Evolutionary conservation across 192 early-diverging fungal genomes (phyloP).

Genomic region (Gigaspora rosea): DNA sequence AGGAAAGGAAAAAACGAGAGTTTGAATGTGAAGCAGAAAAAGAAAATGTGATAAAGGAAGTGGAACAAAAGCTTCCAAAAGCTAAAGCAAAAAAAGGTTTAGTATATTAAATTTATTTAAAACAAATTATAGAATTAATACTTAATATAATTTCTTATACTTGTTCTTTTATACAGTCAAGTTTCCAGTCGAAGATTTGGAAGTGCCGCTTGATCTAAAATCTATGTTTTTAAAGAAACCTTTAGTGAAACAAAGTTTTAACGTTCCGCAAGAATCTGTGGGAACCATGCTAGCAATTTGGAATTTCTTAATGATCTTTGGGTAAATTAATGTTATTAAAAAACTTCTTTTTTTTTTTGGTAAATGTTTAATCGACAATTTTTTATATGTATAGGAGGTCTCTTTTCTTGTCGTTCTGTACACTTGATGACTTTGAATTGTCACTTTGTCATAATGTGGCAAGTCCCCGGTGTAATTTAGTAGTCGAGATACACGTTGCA

Average conservation of each 20-base stretch:
- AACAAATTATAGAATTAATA: too few species aligned
- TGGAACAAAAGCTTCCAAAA: too few species aligned
- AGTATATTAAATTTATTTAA: too few species aligned
- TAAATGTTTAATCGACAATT: constrained; percentile 36
- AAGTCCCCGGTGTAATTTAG: neutral
- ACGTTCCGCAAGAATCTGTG: constrained; percentile 48
- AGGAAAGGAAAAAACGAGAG: too few species aligned
- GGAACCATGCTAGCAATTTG: constrained; percentile 61
- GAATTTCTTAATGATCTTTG: constrained; percentile 67
- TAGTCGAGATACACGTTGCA: constrained; percentile 6
- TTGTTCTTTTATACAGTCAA: constrained; percentile 43
- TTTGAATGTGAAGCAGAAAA: too few species aligned
- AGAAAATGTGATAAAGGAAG: too few species aligned
- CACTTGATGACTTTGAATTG: constrained; percentile 11
- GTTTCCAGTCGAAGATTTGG: constrained; percentile 86
- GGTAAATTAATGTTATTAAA: constrained; percentile 36
- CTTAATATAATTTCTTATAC: neutral
- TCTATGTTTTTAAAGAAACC: constrained; percentile 47
- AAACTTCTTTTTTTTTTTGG: neutral
- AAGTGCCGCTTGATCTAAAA: constrained; percentile 39
- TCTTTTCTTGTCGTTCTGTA: neutral
- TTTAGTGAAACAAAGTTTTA: constrained; percentile 42
- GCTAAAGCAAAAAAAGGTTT: too few species aligned
- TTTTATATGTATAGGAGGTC: neutral
- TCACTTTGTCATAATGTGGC: neutral